Percentiles rank a stretch among this genome's conserved stretches.
phyloP scores from a whole-genome alignment of 1,284 basidiomycete species.

The Malassezia globosa region DNA sequence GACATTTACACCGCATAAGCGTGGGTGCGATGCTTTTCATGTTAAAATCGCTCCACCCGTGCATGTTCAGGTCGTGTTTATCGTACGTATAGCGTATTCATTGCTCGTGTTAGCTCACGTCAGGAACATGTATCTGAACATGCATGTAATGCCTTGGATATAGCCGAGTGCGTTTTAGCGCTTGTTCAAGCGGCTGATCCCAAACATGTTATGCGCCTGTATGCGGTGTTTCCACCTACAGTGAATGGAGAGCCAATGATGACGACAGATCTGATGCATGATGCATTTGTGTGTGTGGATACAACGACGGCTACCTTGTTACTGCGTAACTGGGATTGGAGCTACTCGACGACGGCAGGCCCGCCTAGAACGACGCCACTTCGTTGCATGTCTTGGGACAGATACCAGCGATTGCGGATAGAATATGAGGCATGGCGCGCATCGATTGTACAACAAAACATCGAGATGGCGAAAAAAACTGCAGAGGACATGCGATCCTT shows the following conservation, averaged over 20 bases:
- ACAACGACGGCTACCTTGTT: neutral
- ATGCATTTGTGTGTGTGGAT: constrained; percentile 9
- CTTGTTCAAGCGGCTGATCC: neutral
- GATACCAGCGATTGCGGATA: neutral
- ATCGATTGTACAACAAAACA: constrained; percentile 6
- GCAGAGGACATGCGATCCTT: neutral
- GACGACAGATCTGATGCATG: neutral
- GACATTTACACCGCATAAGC: neutral
- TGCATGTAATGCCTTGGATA: neutral
- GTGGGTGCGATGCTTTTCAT: neutral
- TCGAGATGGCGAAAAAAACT: neutral
- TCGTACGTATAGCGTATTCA: no score
- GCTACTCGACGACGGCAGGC: neutral
- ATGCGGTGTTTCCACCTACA: constrained; percentile 3
- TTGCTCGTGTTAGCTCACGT: no score
- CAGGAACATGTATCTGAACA: constrained; percentile 1
- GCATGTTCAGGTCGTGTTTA: neutral
- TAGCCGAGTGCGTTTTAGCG: neutral
- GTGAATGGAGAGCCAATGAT: neutral
- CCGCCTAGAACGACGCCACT: no score
- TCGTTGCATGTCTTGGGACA: neutral
- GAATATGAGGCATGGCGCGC: constrained; percentile 12
- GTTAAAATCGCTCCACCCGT: neutral
- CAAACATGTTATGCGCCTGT: neutral
- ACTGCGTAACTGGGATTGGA: neutral